phyloP scores from a whole-genome alignment of 768 basidiomycete species.

The Chalciporus piperatus region DNA sequence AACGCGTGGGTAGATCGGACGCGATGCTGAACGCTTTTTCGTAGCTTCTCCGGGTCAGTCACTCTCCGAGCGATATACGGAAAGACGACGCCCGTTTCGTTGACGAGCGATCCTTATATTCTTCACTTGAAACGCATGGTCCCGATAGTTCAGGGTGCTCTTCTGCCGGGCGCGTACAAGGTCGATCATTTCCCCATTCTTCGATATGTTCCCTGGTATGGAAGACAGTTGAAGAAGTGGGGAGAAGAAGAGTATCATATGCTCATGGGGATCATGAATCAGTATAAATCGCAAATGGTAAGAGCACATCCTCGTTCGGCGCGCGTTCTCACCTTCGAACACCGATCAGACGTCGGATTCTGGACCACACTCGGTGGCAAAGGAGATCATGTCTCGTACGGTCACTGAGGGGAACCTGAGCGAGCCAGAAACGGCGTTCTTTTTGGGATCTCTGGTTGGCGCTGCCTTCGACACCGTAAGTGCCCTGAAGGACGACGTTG shows the following conservation, averaged over 20 bases:
- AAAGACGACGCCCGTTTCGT: constrained; percentile 17
- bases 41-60: constrained; percentile 27
- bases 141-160: constrained; percentile 28
- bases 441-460: constrained; percentile 61
- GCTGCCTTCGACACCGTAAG: constrained; percentile 56
- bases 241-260: constrained; percentile 51
- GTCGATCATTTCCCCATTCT: constrained; percentile 38
- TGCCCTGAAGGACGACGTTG: background rate
- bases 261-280: constrained; percentile 45
- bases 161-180: constrained; percentile 31
- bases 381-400: constrained; percentile 48
- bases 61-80: constrained; percentile 30
- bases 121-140: constrained; percentile 29
- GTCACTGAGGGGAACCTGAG: constrained; percentile 46
- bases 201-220: constrained; percentile 58
- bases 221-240: constrained; percentile 50
- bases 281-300: constrained; percentile 46
- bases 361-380: constrained; percentile 41
- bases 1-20: background rate
- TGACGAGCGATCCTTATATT: constrained; percentile 19
- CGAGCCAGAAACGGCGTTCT: constrained; percentile 53
- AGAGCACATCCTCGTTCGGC: background rate
- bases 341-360: constrained; percentile 9
- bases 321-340: too few species aligned
- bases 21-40: background rate